Evolutionary conservation across 2,329 filamentous ascomycete genomes (phyloP), one percentile per base, ranked within the genome.

Genomic region (Triangularia verruculosa): DNA sequence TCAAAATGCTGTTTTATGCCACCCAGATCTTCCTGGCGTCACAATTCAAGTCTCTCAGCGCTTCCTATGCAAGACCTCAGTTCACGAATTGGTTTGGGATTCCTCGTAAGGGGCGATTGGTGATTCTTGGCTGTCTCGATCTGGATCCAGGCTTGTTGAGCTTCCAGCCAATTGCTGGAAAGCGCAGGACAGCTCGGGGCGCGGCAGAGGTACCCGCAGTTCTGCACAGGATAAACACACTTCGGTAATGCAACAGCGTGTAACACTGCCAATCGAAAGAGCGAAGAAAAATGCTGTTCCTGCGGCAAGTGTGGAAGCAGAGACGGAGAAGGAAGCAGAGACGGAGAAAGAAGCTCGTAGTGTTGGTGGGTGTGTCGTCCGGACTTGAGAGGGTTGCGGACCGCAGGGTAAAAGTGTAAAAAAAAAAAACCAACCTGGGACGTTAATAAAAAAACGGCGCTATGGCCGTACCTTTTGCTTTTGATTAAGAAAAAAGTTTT

Each of bases 401-500:
- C 24, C 51, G 32, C 51, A 53, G 51, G 56, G 4, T 43, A 58
- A 58, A 53, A 43, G 56, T 58, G n/a, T n/a, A n/a, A n/a, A n/a
- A n/a, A n/a, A n/a, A n/a, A n/a, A n/a, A n/a, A n/a, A n/a, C n/a
- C n/a, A n/a, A n/a, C n/a, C n/a, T n/a, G n/a, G n/a, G n/a, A n/a
- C n/a, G n/a, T n/a, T n/a, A n/a, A n/a, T n/a, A n/a, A 68, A 64
- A 63, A 56, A 15, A 52, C 56, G 54, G 58, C 34, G 34, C 63
- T 63, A 60, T 43, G 32, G 57, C 24, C 12, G 34, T 60, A 63
- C 57, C 59, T 59, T 63, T 51, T 53, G 51, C 57, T 58, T 59
- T 59, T 58, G 24, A 56, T 58, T 59, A 63, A 53, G 55, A 63
- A 64, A 59, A 52, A 59, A n/a, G n/a, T n/a, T 64, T 67, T 65